Conservation (phyloP, 2,329 filamentous ascomycete genomes). For the Hymenoscyphus linearis region DNA sequence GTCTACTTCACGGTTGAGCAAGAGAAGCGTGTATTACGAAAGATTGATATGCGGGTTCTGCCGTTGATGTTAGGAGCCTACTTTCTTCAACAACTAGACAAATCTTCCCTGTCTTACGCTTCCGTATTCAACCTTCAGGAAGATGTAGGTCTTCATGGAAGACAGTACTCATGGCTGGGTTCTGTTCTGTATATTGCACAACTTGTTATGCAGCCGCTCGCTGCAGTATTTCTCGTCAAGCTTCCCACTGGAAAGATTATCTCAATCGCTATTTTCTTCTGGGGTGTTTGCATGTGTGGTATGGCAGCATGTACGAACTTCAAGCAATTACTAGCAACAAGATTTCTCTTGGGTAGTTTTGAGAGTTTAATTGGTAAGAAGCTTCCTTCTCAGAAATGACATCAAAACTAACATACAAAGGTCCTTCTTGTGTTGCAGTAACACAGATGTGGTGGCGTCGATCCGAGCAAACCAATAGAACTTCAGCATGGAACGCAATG, state of each 20-base stretch:
- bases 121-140: slow-evolving; percentile 44
- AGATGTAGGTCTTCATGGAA: slow-evolving; percentile 41
- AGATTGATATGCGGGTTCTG: slow-evolving; percentile 44
- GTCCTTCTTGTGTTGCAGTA: slow-evolving; percentile 50
- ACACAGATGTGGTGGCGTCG: slow-evolving; percentile 59
- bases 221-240: slow-evolving; percentile 47
- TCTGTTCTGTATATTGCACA: slow-evolving; percentile 56
- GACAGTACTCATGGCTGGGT: slow-evolving; percentile 52
- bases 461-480: slow-evolving; percentile 51
- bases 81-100: slow-evolving; percentile 49
- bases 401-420: slow-evolving; percentile 7
- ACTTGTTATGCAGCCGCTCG: slow-evolving; percentile 50
- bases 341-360: slow-evolving; percentile 35
- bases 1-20: slow-evolving; percentile 16
- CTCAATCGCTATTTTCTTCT: slow-evolving; percentile 44
- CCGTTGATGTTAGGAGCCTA: slow-evolving; percentile 48
- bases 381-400: no score
- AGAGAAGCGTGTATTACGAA: slow-evolving; percentile 17
- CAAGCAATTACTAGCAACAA: slow-evolving; percentile 30
- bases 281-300: slow-evolving; percentile 43
- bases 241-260: slow-evolving; percentile 50
- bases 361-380: slow-evolving; percentile 14
- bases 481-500: slow-evolving; percentile 54
- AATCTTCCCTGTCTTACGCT: slow-evolving; percentile 34
- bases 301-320: slow-evolving; percentile 32